Base-by-base conservation (phyloP, 2,329 filamentous ascomycete genomes). In the Thelonectria rubi region DNA sequence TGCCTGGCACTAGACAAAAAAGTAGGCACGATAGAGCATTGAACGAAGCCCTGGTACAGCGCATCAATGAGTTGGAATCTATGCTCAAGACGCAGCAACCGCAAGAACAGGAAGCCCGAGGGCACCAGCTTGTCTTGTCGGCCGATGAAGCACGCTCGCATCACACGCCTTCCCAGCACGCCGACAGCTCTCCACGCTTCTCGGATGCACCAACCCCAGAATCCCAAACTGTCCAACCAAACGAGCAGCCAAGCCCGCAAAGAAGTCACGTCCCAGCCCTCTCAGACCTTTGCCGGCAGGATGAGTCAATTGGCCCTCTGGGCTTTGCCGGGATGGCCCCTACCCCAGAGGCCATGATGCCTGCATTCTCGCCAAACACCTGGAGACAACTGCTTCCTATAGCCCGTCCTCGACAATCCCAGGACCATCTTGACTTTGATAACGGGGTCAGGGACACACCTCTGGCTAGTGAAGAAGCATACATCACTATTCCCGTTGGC, bases 401-500 rank as follows among this genome's bases (percentile, higher is more conserved):
- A 26, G 45, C 15, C 5, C 45, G 24, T n/a, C 45, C n/a, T 49
- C 15, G 24, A 34, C 21, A 17, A 49, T 37, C n/a, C 42, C 11
- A 55, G 14, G 18, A 34, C 26, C 2, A 15, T 32, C 15, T 49
- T 26, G 7, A 49, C 21, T 20, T 49, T n/a, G 5, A 21, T 49
- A 4, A 34, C 4, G 12, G 43, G 39, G 37, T 40, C 43, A 26
- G 21, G 17, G 49, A 40, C 17, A 20, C 18, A n/a, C 45, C 61
- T 40, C 17, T 17, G 17, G 37, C 17, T n/a, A 17, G 17, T n/a
- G 37, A 40, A 40, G 37, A 40, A 40, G 37, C 37, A 40, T 40
- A 40, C 14, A 60, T 65, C 34, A 68, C 62, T 3, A 68, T 68
- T 46, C 65, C 65, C 0, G 9, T 66, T 12, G 65, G 64, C 0